phyloP scores from a whole-genome alignment of 1,139 yeast species.

The Suhomyces maxii region DNA sequence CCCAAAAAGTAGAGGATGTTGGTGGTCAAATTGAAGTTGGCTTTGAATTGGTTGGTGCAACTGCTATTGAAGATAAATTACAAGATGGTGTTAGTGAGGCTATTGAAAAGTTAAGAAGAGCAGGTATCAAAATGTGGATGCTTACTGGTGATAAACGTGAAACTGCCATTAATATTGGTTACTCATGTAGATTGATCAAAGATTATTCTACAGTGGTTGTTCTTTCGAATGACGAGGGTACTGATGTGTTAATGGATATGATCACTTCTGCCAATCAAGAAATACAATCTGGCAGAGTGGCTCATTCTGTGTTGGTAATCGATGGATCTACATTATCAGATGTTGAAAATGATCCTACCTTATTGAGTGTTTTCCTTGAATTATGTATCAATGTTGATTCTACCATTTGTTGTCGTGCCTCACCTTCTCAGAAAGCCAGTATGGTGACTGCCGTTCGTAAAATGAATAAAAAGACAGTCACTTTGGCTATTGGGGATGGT shows the following conservation, averaged over 20 bases:
- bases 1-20: slow-evolving; percentile 62
- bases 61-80: slow-evolving; percentile 95
- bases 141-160: slow-evolving; percentile 96
- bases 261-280: slow-evolving; percentile 63
- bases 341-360: slow-evolving; percentile 69
- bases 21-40: slow-evolving; percentile 72
- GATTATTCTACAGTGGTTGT: slow-evolving; percentile 90
- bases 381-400: slow-evolving; percentile 86
- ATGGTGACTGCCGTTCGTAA: slow-evolving; percentile 80
- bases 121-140: slow-evolving; percentile 97
- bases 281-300: slow-evolving; percentile 68
- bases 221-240: slow-evolving; percentile 58
- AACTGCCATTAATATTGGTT: slow-evolving; percentile 96
- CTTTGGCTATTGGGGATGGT: slow-evolving; percentile 98
- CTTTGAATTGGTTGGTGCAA: slow-evolving; percentile 79
- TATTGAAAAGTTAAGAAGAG: slow-evolving; percentile 85
- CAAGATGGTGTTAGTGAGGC: slow-evolving; percentile 96
- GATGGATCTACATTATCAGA: slow-evolving; percentile 83
- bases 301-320: slow-evolving; percentile 90
- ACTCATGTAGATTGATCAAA: slow-evolving; percentile 87
- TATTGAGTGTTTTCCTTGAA: slow-evolving; percentile 75
- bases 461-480: slow-evolving; percentile 65
- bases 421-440: slow-evolving; percentile 93
- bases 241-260: slow-evolving; percentile 49
- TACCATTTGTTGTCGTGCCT: slow-evolving; percentile 92